A percentile compares a stretch with the other conserved stretches of the same genome.
Conservation (phyloP, 768 basidiomycete species). For the Trametes maxima region DNA sequence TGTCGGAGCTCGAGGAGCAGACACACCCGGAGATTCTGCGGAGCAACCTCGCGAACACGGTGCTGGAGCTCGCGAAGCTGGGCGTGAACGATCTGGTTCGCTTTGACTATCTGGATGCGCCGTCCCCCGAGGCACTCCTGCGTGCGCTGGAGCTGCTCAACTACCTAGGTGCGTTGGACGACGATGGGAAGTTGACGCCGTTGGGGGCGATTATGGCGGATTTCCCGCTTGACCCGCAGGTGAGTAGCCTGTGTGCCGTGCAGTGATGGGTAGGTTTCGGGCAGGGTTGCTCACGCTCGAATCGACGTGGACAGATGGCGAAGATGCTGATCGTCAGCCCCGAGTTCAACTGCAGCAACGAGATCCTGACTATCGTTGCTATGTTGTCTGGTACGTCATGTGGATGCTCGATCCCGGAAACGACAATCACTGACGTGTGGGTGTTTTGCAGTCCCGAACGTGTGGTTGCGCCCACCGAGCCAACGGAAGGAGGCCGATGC, state of each 20-base stretch:
- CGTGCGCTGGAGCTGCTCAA: conserved; percentile 93
- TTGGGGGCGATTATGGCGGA: conserved; percentile 94
- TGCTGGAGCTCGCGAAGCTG: conserved; percentile 91
- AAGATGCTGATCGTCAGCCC: conserved; percentile 95
- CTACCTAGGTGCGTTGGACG: conserved; percentile 89
- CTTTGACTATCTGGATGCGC: conserved; percentile 35
- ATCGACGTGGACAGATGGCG: conserved; percentile 67
- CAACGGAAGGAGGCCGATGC: conserved; percentile 89
- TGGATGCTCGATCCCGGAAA: background rate
- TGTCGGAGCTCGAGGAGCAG: conserved; percentile 94
- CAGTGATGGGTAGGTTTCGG: too few species aligned
- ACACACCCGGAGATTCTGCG: conserved; percentile 96
- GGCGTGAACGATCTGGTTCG: conserved; percentile 66
- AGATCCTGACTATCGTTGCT: conserved; percentile 91
- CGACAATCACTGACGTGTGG: background rate
- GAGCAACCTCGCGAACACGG: conserved; percentile 91
- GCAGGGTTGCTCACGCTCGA: too few species aligned
- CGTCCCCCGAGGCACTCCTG: conserved; percentile 78
- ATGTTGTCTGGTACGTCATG: conserved; percentile 85
- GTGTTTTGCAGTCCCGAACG: conserved; percentile 68
- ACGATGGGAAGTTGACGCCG: conserved; percentile 87
- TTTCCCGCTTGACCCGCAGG: conserved; percentile 97
- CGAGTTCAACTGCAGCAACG: conserved; percentile 95
- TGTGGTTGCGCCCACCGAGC: conserved; percentile 92
- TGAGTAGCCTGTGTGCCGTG: too few species aligned